Evolutionary conservation across 1,284 basidiomycete species (phyloP), one percentile per base, ranked within the genome.

Genomic region (Ganoderma resinaceum): DNA sequence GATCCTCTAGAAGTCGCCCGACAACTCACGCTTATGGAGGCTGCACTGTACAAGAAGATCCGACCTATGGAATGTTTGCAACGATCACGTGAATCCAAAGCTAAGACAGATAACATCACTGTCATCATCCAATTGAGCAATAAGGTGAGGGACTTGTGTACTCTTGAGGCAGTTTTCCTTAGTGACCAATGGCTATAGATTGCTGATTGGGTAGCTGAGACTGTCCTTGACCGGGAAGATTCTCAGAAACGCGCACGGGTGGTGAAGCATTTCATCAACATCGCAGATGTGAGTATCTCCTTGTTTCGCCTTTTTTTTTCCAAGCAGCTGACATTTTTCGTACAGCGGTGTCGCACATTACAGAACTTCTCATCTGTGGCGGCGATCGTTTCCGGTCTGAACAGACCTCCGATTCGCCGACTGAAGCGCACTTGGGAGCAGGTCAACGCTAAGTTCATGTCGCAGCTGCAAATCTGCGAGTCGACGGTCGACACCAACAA

Each of bases 311-410:
- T 9, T 20, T 33, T 9, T 20, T 33, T n/a, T 46, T 40, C 23
- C 5, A 52, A 52, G 23, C 23, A 20, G n/a, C n/a, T 42, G 12
- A 61, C 37, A 40, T 40, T 57, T 57, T 58, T 55, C 20, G 62
- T 68, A 18, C 73, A 98, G 96, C 93, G 94, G 59, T 99, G 97
- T 81, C 91, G 95, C 60, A 81, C 83, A 20, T 81, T 99, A 72
- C 94, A 97, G 78, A 99, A 99, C 81, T 99, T 95, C 81, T 97
- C 96, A 12, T 94, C 93, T 16, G 94, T 99, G 90, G 95, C 96
- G 76, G 96, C 97, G 37, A 95, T 99, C 66, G 90, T 98, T 12
- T 97, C 96, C 5, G 98, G 96, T 2, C 85, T 99, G 63, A 98
- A 98, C 76, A 96, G 95, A 7, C 94, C 96, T 40, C 96, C 96